These are phyloP conservation scores for Fusarium sp. DNA, from an alignment of 2,329 filamentous ascomycete genomes.

Conservation along the genomic window DNA sequence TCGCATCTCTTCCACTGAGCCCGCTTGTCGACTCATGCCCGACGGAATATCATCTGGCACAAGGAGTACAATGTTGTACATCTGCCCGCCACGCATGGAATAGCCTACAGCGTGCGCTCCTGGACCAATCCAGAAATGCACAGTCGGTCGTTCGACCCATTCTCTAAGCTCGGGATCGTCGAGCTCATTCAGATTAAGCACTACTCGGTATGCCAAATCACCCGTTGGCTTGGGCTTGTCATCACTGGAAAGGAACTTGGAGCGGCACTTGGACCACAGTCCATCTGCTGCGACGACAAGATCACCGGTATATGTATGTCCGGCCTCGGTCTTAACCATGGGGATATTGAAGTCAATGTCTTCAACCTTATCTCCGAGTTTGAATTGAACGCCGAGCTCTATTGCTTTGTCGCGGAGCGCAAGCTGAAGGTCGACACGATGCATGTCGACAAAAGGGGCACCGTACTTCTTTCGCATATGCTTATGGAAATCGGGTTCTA, in stretches of 20 bases:
- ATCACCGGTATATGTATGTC: neutral
- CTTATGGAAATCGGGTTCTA: slow-evolving; percentile 66
- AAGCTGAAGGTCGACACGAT: slow-evolving; percentile 74
- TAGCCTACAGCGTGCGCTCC: slow-evolving; percentile 40
- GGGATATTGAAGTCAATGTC: slow-evolving; percentile 65
- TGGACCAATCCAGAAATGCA: slow-evolving; percentile 77
- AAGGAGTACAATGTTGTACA: neutral
- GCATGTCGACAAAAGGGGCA: slow-evolving; percentile 72
- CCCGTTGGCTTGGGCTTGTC: slow-evolving; percentile 71
- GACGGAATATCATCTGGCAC: neutral
- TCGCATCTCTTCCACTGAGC: slow-evolving; percentile 73
- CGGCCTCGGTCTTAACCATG: slow-evolving; percentile 41
- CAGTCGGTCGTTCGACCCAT: slow-evolving; percentile 67
- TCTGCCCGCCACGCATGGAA: neutral
- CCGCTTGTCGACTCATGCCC: slow-evolving; percentile 59
- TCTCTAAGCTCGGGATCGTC: slow-evolving; percentile 64
- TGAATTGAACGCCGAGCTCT: slow-evolving; percentile 67
- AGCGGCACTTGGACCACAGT: slow-evolving; percentile 72
- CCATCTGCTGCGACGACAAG: slow-evolving; percentile 74
- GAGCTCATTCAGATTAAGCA: slow-evolving; percentile 68
- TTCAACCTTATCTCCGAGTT: slow-evolving; percentile 64
- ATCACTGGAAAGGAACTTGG: slow-evolving; percentile 59
- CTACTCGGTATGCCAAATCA: slow-evolving; percentile 76
- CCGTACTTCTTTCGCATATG: slow-evolving; percentile 69
- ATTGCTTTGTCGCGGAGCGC: slow-evolving; percentile 66